Conservation (phyloP, 345 rosid genomes). For the Linum lewisii region DNA sequence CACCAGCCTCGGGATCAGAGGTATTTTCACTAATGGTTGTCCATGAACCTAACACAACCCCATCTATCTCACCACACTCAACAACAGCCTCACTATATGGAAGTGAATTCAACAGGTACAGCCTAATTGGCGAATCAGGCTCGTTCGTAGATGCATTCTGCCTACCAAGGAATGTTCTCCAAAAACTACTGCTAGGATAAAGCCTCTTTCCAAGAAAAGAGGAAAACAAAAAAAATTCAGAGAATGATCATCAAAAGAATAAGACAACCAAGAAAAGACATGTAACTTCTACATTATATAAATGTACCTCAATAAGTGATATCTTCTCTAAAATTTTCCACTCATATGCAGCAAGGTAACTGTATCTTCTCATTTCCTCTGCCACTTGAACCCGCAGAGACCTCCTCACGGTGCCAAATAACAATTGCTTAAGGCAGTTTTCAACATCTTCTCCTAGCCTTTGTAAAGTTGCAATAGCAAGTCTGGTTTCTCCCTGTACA, state of each 20-base stretch:
- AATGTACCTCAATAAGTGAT: slow-evolving; percentile 74
- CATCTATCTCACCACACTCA: slow-evolving; percentile 93
- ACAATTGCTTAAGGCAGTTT: slow-evolving; percentile 73
- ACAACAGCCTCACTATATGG: slow-evolving; percentile 32
- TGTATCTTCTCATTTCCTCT: slow-evolving; percentile 67
- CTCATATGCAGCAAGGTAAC: slow-evolving; percentile 69
- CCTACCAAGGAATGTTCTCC: slow-evolving; percentile 64
- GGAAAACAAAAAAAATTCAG: slow-evolving; percentile 19
- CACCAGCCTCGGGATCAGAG: slow-evolving; percentile 38
- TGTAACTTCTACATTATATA: slow-evolving; percentile 4
- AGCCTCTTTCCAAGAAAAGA: slow-evolving; percentile 59
- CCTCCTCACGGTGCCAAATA: slow-evolving; percentile 83
- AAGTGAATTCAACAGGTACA: slow-evolving; percentile 37
- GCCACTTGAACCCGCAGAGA: slow-evolving; percentile 64
- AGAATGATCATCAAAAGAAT: slow-evolving; percentile 10
- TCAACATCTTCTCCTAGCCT: slow-evolving; percentile 91
- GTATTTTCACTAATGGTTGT: slow-evolving; percentile 43
- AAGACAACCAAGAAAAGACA: slow-evolving; percentile 9
- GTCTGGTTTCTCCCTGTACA: slow-evolving; percentile 78
- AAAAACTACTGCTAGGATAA: slow-evolving; percentile 88
- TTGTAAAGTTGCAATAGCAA: slow-evolving; percentile 80
- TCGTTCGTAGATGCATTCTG: slow-evolving; percentile 32
- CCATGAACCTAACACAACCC: slow-evolving; percentile 93
- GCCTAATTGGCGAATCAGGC: slow-evolving; percentile 34
- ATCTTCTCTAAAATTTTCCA: slow-evolving; percentile 65